Conservation (phyloP, 768 basidiomycete species). For the Termitomyces sp. region DNA sequence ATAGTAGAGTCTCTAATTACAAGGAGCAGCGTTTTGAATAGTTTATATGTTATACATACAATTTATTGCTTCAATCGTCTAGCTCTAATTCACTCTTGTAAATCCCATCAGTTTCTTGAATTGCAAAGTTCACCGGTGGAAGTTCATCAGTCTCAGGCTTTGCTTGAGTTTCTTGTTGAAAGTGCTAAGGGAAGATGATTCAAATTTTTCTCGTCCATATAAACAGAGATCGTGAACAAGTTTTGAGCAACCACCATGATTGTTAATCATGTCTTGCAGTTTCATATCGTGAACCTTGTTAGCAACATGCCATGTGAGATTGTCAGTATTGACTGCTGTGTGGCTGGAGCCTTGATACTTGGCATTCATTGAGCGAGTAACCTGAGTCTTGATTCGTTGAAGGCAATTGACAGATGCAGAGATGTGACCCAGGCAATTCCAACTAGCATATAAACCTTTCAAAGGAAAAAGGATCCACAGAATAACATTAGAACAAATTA, state of each 20-base stretch:
- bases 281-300: constrained; percentile 17
- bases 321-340: constrained; percentile 14
- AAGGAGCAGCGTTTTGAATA: background rate
- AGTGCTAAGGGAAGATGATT: constrained; percentile 24
- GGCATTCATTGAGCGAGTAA: constrained; percentile 19
- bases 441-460: constrained; percentile 30
- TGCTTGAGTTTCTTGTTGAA: constrained; percentile 31
- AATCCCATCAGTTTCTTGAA: background rate
- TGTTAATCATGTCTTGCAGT: constrained; percentile 3
- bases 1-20: background rate
- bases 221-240: constrained; percentile 16
- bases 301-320: constrained; percentile 23
- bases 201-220: constrained; percentile 21
- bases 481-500: background rate
- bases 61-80: background rate
- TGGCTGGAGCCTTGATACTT: constrained; percentile 28
- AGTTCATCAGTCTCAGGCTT: background rate
- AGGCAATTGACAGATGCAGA: constrained; percentile 27
- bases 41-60: background rate
- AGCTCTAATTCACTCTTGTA: background rate
- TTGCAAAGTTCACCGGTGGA: background rate
- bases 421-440: constrained; percentile 32
- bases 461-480: constrained; percentile 24
- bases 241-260: constrained; percentile 7
- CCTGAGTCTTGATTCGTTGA: constrained; percentile 27